A percentile compares a stretch with the other conserved stretches of the same genome.
Evolutionary conservation across 73 alveolate species (phyloP).

Genomic region (Paramecium biaurelia): DNA sequence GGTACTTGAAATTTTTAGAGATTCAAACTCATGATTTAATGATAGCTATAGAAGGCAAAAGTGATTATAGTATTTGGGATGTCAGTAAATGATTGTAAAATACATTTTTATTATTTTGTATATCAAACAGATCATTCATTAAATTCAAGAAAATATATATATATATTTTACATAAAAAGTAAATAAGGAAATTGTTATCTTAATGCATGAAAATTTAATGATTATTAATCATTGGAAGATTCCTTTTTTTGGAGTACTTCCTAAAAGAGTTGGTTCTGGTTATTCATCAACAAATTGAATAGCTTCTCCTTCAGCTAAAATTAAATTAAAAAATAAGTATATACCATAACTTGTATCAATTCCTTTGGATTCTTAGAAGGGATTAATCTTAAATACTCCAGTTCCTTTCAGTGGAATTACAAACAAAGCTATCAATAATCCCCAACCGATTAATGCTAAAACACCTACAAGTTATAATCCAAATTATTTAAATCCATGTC

Average conservation of each 20-base stretch:
- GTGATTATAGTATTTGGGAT: slow-evolving; percentile 42
- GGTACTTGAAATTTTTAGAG: neutral
- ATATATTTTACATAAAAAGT: neutral
- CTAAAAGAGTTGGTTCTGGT: neutral
- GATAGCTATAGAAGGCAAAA: neutral
- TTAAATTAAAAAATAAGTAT: neutral
- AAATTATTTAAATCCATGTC: slow-evolving; percentile 13
- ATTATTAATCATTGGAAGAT: neutral
- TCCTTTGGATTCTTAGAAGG: neutral
- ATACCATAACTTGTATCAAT: slow-evolving; percentile 27
- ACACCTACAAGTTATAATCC: slow-evolving; percentile 32
- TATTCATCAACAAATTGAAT: neutral
- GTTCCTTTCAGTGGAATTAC: slow-evolving; percentile 19
- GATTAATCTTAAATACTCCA: slow-evolving; percentile 11
- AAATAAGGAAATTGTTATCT: neutral
- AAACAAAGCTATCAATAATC: neutral
- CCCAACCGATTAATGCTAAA: slow-evolving; percentile 23
- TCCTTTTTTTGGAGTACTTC: slow-evolving; percentile 7
- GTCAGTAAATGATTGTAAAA: neutral
- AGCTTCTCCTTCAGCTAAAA: slow-evolving; percentile 50
- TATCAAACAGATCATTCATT: neutral
- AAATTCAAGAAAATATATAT: neutral
- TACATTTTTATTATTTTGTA: neutral
- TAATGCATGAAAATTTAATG: neutral
- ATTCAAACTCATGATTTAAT: neutral